Evolutionary conservation across 208 protist species (phyloP), one percentile per base, ranked within the genome.

Genomic region (Leptomonas pyrrhocoris): DNA sequence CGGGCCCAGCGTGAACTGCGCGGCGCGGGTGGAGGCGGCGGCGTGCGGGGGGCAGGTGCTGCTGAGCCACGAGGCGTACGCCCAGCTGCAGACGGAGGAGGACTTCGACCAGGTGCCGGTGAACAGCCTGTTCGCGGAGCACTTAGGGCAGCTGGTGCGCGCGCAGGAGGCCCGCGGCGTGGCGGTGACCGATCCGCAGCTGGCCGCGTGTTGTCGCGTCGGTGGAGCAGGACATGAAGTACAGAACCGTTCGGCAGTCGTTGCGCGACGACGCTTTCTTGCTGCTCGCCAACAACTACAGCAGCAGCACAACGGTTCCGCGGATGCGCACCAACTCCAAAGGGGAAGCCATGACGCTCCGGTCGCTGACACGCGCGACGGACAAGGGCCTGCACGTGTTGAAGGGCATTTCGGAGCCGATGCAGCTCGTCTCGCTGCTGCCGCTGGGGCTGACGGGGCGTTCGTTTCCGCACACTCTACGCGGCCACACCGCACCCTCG

Each of bases 271-370:
- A 69, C 25, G 45, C 64, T 18, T 62, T 86, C 18, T 73, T 89
- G 67, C 72, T 73, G 12, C 61, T 86, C 5, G 73, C 72, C 56
- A 66, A 86, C 8, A 67, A 88, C 60, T 77, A 81, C 84, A 86
- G 80, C 70, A 54, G 36, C 16, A 66, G n/a, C n/a, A n/a, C n/a
- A n/a, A n/a, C n/a, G n/a, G n/a, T n/a, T n/a, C n/a, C n/a, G n/a
- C n/a, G n/a, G n/a, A n/a, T n/a, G n/a, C 38, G 13, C 38, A 42
- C 40, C 57, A 4, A 21, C 25, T 18, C 19, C 16, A 25, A 31
- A 31, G 42, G 13, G 2, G 23, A 40, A 15, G 42, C 15, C 25
- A 48, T 40, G 5, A 62, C 53, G 30, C 54, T 65, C 28, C 21
- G 23, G 5, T 12, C 23, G 25, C 62, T 76, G 7, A 65, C 53